Evolutionary conservation across 1,139 yeast species (phyloP).

Genomic region (Yamadazyma membranifaciens): DNA sequence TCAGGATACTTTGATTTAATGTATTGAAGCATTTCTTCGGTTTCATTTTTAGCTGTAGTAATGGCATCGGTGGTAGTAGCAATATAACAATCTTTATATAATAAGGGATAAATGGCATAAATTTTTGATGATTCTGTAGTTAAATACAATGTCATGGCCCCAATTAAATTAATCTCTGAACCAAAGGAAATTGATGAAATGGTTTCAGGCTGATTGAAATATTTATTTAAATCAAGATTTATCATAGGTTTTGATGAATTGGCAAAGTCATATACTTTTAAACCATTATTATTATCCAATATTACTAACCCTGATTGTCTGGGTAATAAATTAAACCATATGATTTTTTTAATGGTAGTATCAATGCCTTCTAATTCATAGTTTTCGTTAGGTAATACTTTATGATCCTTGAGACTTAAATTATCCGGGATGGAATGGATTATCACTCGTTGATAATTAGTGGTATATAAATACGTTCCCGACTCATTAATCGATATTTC

Average conservation of each 20-base stretch:
- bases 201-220: conserved; percentile 8
- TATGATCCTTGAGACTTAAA: conserved; percentile 10
- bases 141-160: conserved; percentile 37
- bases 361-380: conserved; percentile 18
- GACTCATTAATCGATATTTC: conserved; percentile 27
- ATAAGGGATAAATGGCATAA: conserved; percentile 35
- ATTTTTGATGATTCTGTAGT: conserved; percentile 24
- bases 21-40: conserved; percentile 18
- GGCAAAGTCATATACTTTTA: conserved; percentile 30
- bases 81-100: conserved; percentile 11
- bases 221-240: conserved; percentile 18
- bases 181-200: conserved; percentile 39
- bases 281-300: conserved; percentile 23
- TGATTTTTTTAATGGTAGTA: conserved; percentile 22
- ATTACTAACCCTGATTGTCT: conserved; percentile 32
- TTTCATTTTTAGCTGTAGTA: conserved; percentile 25
- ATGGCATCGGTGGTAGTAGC: conserved; percentile 23
- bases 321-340: conserved; percentile 33
- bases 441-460: conserved; percentile 27
- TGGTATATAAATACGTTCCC: conserved; percentile 33
- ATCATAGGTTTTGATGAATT: conserved; percentile 25
- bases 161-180: conserved; percentile 26
- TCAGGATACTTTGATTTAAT: background rate
- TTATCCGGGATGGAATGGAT: conserved; percentile 26
- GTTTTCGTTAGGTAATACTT: conserved; percentile 14